A percentile compares a stretch with the other conserved stretches of the same genome.
Evolutionary conservation across 2,329 filamentous ascomycete species (phyloP).

Genomic region (Ophiostoma pallidulum): DNA sequence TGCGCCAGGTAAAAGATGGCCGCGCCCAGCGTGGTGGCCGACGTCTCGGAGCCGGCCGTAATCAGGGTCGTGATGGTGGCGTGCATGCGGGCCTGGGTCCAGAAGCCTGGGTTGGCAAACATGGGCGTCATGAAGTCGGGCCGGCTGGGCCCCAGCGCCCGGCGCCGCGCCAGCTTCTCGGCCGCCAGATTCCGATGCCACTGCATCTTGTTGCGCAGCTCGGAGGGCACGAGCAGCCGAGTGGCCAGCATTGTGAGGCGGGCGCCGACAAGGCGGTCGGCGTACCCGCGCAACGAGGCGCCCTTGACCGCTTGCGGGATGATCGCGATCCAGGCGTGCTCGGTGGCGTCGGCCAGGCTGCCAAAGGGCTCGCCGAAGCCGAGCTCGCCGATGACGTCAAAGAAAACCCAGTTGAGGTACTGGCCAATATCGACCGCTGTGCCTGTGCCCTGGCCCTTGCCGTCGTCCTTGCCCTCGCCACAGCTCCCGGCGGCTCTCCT

Average conservation of each 20-base stretch:
- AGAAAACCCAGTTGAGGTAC: constrained; percentile 27
- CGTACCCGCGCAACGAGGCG: background rate
- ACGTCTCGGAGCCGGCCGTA: constrained; percentile 42
- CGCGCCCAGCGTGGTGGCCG: constrained; percentile 35
- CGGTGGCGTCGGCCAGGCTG: constrained; percentile 23
- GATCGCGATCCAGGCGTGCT: constrained; percentile 21
- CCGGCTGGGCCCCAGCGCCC: constrained; percentile 1
- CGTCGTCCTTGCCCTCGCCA: too few species aligned
- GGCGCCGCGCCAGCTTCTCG: constrained; percentile 9
- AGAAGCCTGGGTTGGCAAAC: constrained; percentile 3
- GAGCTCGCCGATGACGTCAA: constrained; percentile 34
- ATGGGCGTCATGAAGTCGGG: constrained; percentile 15
- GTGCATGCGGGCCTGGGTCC: constrained; percentile 1
- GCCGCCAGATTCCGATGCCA: background rate
- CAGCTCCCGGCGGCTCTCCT: background rate
- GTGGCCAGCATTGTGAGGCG: background rate
- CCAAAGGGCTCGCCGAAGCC: constrained; percentile 35
- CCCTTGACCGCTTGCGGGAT: constrained; percentile 21
- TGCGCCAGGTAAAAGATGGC: constrained; percentile 31
- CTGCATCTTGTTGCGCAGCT: background rate
- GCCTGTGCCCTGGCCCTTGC: too few species aligned
- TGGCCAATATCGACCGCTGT: constrained; percentile 40
- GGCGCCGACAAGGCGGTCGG: constrained; percentile 4
- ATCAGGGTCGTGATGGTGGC: constrained; percentile 24
- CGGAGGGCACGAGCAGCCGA: background rate